phyloP scores from a whole-genome alignment of 176 grass and related monocot species.

The Rhynchospora tenuis region DNA sequence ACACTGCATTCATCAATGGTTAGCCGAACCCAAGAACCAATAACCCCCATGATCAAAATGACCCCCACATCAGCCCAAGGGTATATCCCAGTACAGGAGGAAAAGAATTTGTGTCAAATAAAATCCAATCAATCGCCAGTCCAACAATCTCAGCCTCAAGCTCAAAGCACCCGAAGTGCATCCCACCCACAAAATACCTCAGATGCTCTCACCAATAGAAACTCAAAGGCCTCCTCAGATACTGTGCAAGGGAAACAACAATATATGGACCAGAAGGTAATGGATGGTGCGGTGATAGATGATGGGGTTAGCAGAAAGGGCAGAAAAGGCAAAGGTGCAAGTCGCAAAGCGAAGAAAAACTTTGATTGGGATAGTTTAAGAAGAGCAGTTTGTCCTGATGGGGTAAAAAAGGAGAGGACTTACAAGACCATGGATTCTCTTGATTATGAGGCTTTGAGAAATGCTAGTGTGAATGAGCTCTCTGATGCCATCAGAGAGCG shows the following conservation, averaged over 20 bases:
- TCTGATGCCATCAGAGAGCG: constrained; percentile 63
- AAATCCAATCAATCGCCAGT: not conserved
- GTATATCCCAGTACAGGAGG: not conserved
- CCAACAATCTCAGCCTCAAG: not conserved
- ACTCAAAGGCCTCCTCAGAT: not conserved
- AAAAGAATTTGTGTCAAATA: not conserved
- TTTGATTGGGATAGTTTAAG: constrained; percentile 85
- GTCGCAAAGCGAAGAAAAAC: constrained; percentile 31
- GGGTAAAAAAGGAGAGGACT: constrained; percentile 35
- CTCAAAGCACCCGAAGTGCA: not conserved
- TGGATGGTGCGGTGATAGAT: constrained; percentile 15
- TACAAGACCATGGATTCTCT: constrained; percentile 49
- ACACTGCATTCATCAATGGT: constrained; percentile 18
- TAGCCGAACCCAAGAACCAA: constrained; percentile 25
- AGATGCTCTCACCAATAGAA: not conserved
- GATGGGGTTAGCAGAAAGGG: constrained; percentile 31
- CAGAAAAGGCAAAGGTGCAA: constrained; percentile 40
- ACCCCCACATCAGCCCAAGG: constrained; percentile 4
- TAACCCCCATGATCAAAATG: constrained; percentile 23
- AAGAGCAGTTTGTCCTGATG: constrained; percentile 38
- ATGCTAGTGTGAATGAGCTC: constrained; percentile 49
- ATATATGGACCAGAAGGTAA: not conserved
- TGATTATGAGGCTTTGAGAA: constrained; percentile 67
- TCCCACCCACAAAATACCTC: not conserved
- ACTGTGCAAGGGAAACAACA: constrained; percentile 14